A percentile compares a stretch with the other conserved stretches of the same genome.
Conservation (phyloP, 2,329 filamentous ascomycete genomes). For the Hymenotorrendiella dingleyae region DNA sequence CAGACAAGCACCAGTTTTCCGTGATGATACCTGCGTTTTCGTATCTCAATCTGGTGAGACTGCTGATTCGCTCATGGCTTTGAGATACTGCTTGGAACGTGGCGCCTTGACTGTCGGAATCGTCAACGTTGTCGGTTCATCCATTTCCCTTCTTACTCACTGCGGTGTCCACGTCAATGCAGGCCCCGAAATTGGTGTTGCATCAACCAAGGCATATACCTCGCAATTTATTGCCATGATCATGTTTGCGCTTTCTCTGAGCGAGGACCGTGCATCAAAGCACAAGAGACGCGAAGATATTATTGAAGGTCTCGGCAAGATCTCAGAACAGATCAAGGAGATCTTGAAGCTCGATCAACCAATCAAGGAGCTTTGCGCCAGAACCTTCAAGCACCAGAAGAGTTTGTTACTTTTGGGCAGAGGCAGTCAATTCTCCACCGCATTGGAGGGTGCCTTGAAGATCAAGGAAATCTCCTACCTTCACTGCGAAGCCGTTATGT, state of each 20-base stretch:
- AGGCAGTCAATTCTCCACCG: slow-evolving; percentile 94
- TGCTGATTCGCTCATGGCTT: slow-evolving; percentile 92
- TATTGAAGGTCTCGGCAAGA: slow-evolving; percentile 82
- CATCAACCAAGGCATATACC: slow-evolving; percentile 98
- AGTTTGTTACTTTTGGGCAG: slow-evolving; percentile 87
- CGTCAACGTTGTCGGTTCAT: slow-evolving; percentile 97
- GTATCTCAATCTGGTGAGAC: slow-evolving; percentile 99
- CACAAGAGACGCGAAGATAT: slow-evolving; percentile 87
- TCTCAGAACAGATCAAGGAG: slow-evolving; percentile 87
- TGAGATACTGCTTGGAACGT: slow-evolving; percentile 96
- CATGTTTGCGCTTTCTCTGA: slow-evolving; percentile 96
- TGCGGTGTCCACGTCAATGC: slow-evolving; percentile 99
- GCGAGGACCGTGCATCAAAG: slow-evolving; percentile 95
- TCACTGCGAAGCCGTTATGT: slow-evolving; percentile 99
- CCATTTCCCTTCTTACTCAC: slow-evolving; percentile 97
- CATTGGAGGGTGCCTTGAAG: slow-evolving; percentile 94
- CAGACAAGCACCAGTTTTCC: slow-evolving; percentile 93
- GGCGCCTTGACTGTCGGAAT: slow-evolving; percentile 96
- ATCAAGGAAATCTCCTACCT: slow-evolving; percentile 99
- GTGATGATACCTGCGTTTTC: slow-evolving; percentile 98
- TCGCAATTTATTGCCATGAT: slow-evolving; percentile 99
- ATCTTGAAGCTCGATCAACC: slow-evolving; percentile 86
- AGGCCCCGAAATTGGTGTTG: slow-evolving; percentile 96
- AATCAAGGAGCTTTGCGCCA: slow-evolving; percentile 90
- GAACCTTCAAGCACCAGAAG: slow-evolving; percentile 96